Conservation (phyloP, 2,329 filamentous ascomycete genomes). For the Colletotrichum graminicola region DNA sequence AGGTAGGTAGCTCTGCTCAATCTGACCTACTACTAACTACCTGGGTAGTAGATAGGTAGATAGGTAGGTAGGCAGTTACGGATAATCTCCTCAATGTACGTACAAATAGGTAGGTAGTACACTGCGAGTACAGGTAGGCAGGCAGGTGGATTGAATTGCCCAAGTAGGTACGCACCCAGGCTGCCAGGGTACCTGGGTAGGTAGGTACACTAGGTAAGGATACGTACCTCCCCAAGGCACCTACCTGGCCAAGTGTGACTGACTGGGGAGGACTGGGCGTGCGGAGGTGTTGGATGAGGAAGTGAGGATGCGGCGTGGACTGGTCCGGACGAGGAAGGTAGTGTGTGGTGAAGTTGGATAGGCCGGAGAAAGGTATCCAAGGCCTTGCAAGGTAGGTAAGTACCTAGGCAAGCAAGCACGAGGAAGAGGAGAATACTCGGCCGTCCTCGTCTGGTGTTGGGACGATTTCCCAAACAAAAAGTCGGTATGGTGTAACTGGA, state of each 20-base stretch:
- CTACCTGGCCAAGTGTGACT: neutral
- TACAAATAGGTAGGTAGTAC: no score
- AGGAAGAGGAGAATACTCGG: neutral
- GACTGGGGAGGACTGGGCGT: no score
- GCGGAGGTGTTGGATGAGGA: neutral
- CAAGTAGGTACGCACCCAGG: no score
- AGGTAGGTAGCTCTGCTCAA: neutral
- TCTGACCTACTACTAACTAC: no score
- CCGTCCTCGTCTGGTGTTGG: constrained; percentile 21
- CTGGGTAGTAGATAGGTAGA: no score
- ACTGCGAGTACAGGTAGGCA: no score
- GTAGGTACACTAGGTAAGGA: neutral
- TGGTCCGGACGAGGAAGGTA: neutral
- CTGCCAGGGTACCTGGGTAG: neutral
- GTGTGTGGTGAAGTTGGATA: neutral
- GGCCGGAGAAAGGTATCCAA: neutral
- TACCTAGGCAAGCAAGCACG: neutral
- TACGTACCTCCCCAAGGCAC: neutral
- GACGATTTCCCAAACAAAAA: constrained; percentile 28
- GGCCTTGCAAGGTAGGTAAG: no score
- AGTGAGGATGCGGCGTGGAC: neutral
- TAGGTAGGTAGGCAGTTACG: no score
- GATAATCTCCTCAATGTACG: no score
- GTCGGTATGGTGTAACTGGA: constrained; percentile 25
- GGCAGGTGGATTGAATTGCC: no score